Evolutionary conservation across 768 basidiomycete species (phyloP).

Genomic region (Tulasnella sp.): DNA sequence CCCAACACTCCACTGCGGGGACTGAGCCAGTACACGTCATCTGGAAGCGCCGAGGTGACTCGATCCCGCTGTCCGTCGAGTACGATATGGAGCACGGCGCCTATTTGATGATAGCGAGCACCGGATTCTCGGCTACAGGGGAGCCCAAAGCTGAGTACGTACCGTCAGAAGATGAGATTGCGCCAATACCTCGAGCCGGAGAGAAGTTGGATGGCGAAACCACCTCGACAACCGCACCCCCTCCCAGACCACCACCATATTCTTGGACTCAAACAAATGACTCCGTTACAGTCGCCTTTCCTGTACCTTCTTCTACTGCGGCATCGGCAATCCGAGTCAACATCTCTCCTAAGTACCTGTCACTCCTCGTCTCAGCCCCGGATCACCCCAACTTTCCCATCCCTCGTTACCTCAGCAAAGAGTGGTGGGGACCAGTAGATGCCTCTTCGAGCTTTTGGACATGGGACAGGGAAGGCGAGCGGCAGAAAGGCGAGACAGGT

Average conservation of each 20-base stretch:
- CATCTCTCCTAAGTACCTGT: slow-evolving; percentile 67
- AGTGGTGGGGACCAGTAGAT: slow-evolving; percentile 80
- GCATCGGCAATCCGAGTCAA: slow-evolving; percentile 67
- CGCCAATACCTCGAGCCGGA: slow-evolving; percentile 64
- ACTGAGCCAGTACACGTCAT: slow-evolving; percentile 1
- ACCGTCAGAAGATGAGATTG: slow-evolving; percentile 67
- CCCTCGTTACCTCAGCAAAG: slow-evolving; percentile 63
- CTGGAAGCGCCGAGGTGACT: slow-evolving; percentile 27
- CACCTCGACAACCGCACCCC: slow-evolving; percentile 42
- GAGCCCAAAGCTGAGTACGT: slow-evolving; percentile 48
- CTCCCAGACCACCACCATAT: slow-evolving; percentile 70
- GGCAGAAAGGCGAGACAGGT: slow-evolving; percentile 46
- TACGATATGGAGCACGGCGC: not conserved
- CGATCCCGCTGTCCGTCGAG: slow-evolving; percentile 24
- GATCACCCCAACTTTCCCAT: slow-evolving; percentile 44
- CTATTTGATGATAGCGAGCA: slow-evolving; percentile 27
- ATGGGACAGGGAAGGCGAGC: slow-evolving; percentile 78
- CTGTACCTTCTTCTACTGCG: slow-evolving; percentile 71
- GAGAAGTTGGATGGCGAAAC: slow-evolving; percentile 56
- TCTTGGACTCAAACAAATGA: slow-evolving; percentile 92
- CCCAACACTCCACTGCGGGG: not conserved
- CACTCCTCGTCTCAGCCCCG: slow-evolving; percentile 53
- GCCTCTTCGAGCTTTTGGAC: slow-evolving; percentile 89
- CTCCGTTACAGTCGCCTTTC: slow-evolving; percentile 79
- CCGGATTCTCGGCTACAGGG: slow-evolving; percentile 2